These are phyloP conservation scores for Cicer pinnatifidum DNA, from an alignment of 306 rosid species.

Conservation along the genomic window DNA sequence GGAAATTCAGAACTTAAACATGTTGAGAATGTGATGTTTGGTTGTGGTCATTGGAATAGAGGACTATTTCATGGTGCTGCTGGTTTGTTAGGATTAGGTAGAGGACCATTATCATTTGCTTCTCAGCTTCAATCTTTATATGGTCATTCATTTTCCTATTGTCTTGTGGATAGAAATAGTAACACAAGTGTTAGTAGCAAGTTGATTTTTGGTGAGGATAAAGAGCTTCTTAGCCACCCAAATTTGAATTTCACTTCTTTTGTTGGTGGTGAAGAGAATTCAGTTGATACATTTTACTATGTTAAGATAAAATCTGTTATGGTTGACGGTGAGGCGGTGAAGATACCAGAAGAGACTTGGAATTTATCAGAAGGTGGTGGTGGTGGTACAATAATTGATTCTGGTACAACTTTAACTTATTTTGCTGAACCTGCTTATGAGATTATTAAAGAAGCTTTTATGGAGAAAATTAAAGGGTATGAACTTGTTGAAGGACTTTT, in stretches of 20 bases:
- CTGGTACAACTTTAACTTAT: conserved; percentile 93
- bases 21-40: conserved; percentile 89
- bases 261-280: conserved; percentile 66
- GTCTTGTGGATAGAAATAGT: conserved; percentile 90
- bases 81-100: conserved; percentile 87
- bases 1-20: conserved; percentile 59
- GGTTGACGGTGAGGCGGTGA: conserved; percentile 67
- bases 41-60: conserved; percentile 99
- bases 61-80: conserved; percentile 97
- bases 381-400: conserved; percentile 95
- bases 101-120: conserved; percentile 89
- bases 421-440: conserved; percentile 86
- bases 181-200: conserved; percentile 78
- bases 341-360: conserved; percentile 85
- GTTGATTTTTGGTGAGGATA: conserved; percentile 86
- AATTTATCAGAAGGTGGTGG: conserved; percentile 62
- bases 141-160: conserved; percentile 92
- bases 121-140: conserved; percentile 93
- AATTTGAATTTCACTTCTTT: conserved; percentile 80
- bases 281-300: conserved; percentile 89
- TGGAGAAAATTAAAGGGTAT: conserved; percentile 65
- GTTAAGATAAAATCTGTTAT: conserved; percentile 68
- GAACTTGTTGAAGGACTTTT: conserved; percentile 62
- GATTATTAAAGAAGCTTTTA: conserved; percentile 70
- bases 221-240: conserved; percentile 60